phyloP scores from a whole-genome alignment of 176 grass and related monocot species.

The Carex pumila region DNA sequence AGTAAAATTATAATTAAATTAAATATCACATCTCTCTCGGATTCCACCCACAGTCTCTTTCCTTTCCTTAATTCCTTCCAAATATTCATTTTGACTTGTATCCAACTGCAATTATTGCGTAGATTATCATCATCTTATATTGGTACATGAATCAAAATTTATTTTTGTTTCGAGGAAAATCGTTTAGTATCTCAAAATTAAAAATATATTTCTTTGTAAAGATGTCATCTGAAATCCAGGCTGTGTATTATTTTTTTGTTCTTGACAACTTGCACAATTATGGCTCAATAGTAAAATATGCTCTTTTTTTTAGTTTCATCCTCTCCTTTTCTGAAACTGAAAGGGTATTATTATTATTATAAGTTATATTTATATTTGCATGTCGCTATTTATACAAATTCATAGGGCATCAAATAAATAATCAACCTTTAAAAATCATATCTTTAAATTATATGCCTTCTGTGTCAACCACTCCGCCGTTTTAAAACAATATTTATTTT shows the following conservation, averaged over 20 bases:
- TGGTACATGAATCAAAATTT: too few species aligned
- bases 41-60: background rate
- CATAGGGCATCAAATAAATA: background rate
- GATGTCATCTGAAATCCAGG: background rate
- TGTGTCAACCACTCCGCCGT: background rate
- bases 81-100: background rate
- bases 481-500: background rate
- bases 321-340: background rate
- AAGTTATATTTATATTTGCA: background rate
- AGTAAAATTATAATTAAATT: background rate
- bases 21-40: background rate
- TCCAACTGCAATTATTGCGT: background rate
- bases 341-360: background rate
- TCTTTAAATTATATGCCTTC: background rate
- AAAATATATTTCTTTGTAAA: too few species aligned
- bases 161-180: too few species aligned
- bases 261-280: conserved; percentile 19
- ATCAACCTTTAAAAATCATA: background rate
- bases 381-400: background rate
- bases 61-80: too few species aligned
- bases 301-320: background rate
- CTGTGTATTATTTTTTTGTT: conserved; percentile 5
- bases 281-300: background rate
- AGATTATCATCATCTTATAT: background rate
- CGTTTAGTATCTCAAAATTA: too few species aligned